Conservation (phyloP, 768 basidiomycete genomes). For the Lactarius trivialis region DNA sequence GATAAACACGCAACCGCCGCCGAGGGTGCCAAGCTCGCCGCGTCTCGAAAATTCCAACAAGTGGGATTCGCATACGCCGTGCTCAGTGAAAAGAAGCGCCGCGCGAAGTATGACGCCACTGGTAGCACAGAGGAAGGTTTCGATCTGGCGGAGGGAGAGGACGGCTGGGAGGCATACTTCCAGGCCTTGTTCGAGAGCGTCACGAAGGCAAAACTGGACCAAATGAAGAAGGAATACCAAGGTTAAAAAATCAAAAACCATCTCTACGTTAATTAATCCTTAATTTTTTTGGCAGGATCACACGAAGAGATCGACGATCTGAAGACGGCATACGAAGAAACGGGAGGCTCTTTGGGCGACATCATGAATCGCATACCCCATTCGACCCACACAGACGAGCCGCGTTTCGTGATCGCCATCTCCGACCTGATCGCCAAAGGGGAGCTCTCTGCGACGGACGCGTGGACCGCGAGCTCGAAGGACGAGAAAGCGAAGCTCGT, state of each 20-base stretch:
- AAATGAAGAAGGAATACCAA: constrained; percentile 93
- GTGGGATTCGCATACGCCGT: constrained; percentile 93
- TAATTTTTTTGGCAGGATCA: constrained; percentile 50
- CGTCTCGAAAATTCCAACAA: constrained; percentile 81
- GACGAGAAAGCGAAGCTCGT: constrained; percentile 76
- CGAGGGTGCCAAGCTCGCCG: constrained; percentile 55
- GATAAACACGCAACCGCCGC: constrained; percentile 73
- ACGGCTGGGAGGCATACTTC: constrained; percentile 96
- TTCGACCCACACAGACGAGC: constrained; percentile 76
- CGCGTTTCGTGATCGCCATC: constrained; percentile 68
- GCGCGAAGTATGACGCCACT: constrained; percentile 74
- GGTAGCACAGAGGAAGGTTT: constrained; percentile 81
- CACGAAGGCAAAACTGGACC: constrained; percentile 79
- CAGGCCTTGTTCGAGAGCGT: constrained; percentile 83
- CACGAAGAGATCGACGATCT: constrained; percentile 79
- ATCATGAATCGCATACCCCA: constrained; percentile 87
- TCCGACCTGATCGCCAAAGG: constrained; percentile 58
- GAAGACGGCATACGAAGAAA: constrained; percentile 61
- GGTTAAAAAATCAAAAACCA: constrained; percentile 37
- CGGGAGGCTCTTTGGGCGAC: constrained; percentile 65
- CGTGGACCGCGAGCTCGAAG: constrained; percentile 66
- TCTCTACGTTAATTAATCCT: no score
- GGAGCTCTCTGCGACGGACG: constrained; percentile 45
- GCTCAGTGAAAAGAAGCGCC: constrained; percentile 68
- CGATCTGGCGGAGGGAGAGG: constrained; percentile 63